Evolutionary conservation across 2,329 filamentous ascomycete species (phyloP).

Genomic region (Lojkania enalia): DNA sequence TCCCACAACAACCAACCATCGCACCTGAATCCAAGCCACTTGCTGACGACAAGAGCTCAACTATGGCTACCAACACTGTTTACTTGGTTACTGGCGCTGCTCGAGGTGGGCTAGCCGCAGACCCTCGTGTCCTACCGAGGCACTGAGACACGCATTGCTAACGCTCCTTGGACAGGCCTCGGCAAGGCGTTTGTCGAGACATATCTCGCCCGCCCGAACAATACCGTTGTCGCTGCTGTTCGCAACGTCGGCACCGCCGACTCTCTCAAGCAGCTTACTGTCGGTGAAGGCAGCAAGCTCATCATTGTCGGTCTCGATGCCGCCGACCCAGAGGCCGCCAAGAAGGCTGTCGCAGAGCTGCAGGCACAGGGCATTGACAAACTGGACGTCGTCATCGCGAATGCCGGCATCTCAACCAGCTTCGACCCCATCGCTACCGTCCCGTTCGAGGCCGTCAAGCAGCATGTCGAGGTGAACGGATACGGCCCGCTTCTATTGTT

Average conservation of each 20-base stretch:
- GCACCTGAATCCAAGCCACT: neutral
- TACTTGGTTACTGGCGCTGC: neutral
- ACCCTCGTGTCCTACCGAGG: neutral
- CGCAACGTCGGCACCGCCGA: conserved; percentile 5
- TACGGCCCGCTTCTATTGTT: conserved; percentile 25
- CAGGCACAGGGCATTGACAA: conserved; percentile 4
- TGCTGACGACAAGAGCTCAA: neutral
- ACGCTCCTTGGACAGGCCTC: conserved; percentile 2
- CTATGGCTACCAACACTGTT: neutral
- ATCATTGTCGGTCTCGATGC: conserved; percentile 17
- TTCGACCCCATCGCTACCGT: neutral
- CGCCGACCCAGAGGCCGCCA: conserved; percentile 5
- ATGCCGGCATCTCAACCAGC: conserved; percentile 5
- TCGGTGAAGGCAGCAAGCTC: conserved; percentile 6
- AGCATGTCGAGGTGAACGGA: conserved; percentile 3
- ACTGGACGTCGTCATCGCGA: conserved; percentile 12
- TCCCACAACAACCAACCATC: neutral
- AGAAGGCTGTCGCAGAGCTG: conserved; percentile 5
- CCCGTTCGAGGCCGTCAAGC: neutral
- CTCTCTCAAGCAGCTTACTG: conserved; percentile 4
- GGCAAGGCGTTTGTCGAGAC: conserved; percentile 11
- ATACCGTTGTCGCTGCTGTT: conserved; percentile 16
- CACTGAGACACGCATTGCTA: neutral
- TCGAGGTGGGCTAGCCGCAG: neutral
- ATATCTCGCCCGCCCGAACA: conserved; percentile 9